These are phyloP conservation scores for Tulasnella sp. DNA, from an alignment of 768 basidiomycete species.

Conservation along the genomic window DNA sequence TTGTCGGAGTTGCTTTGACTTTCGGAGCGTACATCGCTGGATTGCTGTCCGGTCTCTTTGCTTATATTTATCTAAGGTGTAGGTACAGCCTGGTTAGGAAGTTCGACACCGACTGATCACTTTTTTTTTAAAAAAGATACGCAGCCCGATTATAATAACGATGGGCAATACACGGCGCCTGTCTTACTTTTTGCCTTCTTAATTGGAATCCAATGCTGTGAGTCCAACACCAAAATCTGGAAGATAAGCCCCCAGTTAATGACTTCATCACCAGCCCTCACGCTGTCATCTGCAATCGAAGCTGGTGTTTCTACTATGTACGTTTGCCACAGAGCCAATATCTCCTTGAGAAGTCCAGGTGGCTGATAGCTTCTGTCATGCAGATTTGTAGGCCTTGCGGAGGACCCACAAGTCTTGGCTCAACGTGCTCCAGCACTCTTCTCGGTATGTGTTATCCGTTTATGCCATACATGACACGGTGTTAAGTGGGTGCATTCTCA, in stretches of 20 bases:
- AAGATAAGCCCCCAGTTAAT: not conserved
- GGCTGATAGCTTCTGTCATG: not conserved
- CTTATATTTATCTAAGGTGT: constrained; percentile 64
- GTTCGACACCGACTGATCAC: not conserved
- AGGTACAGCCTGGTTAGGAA: constrained; percentile 22
- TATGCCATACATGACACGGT: not conserved
- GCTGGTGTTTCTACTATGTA: constrained; percentile 82
- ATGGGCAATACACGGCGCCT: constrained; percentile 66
- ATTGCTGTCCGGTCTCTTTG: constrained; percentile 59
- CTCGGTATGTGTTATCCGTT: constrained; percentile 19
- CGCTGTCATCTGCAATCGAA: constrained; percentile 60
- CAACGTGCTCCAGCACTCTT: constrained; percentile 61
- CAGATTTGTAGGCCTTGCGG: constrained; percentile 72
- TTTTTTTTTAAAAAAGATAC: constrained; percentile 36
- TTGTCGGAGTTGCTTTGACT: constrained; percentile 51
- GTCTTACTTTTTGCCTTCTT: constrained; percentile 68
- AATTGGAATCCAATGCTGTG: constrained; percentile 62
- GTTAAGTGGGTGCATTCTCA: not conserved
- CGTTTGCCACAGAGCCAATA: constrained; percentile 15
- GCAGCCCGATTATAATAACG: constrained; percentile 55
- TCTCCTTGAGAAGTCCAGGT: not conserved
- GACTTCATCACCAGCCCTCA: constrained; percentile 35
- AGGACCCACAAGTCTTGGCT: constrained; percentile 68
- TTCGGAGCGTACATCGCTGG: constrained; percentile 74
- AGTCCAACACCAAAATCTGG: constrained; percentile 26